A percentile compares a stretch with the other conserved stretches of the same genome.
Conservation (phyloP, 2,329 filamentous ascomycete genomes). For the Parascedosporium putredinis region DNA sequence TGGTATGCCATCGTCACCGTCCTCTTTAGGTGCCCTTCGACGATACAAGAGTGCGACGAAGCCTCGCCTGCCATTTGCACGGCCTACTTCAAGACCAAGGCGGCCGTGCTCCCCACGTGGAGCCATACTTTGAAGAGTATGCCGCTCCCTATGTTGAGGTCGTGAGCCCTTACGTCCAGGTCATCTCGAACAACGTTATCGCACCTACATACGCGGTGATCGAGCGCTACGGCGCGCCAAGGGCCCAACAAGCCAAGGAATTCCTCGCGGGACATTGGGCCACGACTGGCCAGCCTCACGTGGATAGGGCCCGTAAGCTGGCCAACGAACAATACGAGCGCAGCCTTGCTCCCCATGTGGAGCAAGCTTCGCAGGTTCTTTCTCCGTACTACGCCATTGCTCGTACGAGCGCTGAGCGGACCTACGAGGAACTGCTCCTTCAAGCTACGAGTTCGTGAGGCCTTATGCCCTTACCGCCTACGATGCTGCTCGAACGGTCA, state of each 20-base stretch:
- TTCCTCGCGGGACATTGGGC: constrained; percentile 67
- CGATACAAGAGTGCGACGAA: constrained; percentile 55
- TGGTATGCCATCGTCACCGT: constrained; percentile 82
- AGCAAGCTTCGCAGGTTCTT: constrained; percentile 44
- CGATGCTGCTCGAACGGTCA: constrained; percentile 52
- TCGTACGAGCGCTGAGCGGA: constrained; percentile 51
- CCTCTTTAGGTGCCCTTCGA: constrained; percentile 71
- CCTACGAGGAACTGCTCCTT: constrained; percentile 62
- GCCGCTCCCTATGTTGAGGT: constrained; percentile 72
- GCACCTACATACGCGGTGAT: constrained; percentile 57
- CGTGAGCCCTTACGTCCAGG: constrained; percentile 64
- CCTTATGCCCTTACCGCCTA: constrained; percentile 68
- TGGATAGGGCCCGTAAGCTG: constrained; percentile 53
- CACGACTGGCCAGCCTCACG: constrained; percentile 62
- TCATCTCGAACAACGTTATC: constrained; percentile 53
- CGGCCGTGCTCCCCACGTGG: constrained; percentile 55
- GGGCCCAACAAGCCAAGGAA: constrained; percentile 55
- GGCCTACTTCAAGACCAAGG: constrained; percentile 62
- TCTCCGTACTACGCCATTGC: constrained; percentile 65
- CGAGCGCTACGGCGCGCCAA: constrained; percentile 65
- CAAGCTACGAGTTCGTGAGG: constrained; percentile 61
- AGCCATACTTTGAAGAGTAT: constrained; percentile 79
- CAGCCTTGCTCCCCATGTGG: constrained; percentile 63
- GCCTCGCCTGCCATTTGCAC: constrained; percentile 70
- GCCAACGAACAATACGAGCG: constrained; percentile 58